phyloP scores from a whole-genome alignment of 805 yeast genomes.

The Lachancea mirantina region DNA sequence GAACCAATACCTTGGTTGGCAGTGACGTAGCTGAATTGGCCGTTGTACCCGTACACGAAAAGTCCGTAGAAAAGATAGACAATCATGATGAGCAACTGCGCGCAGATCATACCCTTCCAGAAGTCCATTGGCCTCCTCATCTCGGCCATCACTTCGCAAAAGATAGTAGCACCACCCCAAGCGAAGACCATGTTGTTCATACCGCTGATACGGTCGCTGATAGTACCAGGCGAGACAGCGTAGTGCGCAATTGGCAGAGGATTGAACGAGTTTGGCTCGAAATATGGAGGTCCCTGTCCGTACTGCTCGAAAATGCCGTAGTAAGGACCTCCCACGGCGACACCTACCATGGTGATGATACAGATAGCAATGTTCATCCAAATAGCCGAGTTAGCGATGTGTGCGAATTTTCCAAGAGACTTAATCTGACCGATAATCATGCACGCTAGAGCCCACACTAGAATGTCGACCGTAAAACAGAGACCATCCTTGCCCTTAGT shows the following conservation, averaged over 20 bases:
- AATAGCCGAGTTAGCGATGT: constrained; percentile 39
- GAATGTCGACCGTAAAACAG: constrained; percentile 37
- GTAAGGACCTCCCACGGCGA: constrained; percentile 31
- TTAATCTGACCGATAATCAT: constrained; percentile 38
- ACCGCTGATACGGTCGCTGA: constrained; percentile 32
- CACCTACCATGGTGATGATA: constrained; percentile 40
- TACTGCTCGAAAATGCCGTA: constrained; percentile 26
- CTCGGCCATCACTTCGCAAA: constrained; percentile 43
- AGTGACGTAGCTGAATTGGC: constrained; percentile 38
- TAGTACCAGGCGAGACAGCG: constrained; percentile 25
- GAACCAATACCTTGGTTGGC: constrained; percentile 39
- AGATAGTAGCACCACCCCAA: constrained; percentile 46
- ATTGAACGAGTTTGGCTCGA: constrained; percentile 9
- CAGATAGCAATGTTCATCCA: constrained; percentile 41
- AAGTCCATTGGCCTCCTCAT: constrained; percentile 43
- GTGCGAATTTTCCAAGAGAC: constrained; percentile 34
- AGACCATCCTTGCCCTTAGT: constrained; percentile 22
- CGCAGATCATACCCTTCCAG: constrained; percentile 40
- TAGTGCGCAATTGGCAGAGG: constrained; percentile 16
- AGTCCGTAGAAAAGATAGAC: constrained; percentile 38
- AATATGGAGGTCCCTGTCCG: constrained; percentile 13
- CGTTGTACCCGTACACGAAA: constrained; percentile 38
- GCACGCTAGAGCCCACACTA: constrained; percentile 39
- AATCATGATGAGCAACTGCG: constrained; percentile 35
- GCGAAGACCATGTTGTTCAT: constrained; percentile 41